Evolutionary conservation across 1,139 yeast species (phyloP).

Genomic region (Hansenula anomala): DNA sequence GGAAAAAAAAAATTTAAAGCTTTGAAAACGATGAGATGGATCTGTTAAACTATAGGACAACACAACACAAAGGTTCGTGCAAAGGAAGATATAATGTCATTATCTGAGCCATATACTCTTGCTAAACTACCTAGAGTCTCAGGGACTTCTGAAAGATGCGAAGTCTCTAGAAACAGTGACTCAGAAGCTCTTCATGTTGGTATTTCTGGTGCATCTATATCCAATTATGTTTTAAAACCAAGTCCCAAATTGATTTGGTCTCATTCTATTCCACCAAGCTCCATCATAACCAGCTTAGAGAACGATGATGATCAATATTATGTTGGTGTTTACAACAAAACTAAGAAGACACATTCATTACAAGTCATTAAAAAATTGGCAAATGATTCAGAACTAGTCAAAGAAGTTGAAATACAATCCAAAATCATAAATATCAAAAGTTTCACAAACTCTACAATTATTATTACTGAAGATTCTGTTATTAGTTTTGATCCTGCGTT

Average conservation of each 20-base stretch:
- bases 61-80: no score
- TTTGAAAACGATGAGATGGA: not conserved
- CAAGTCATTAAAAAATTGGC: slow-evolving; percentile 14
- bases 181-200: slow-evolving; percentile 45
- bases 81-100: slow-evolving; percentile 12
- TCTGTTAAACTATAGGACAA: no score
- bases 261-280: slow-evolving; percentile 61
- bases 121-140: slow-evolving; percentile 22
- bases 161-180: slow-evolving; percentile 9
- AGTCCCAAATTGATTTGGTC: slow-evolving; percentile 79
- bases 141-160: slow-evolving; percentile 10
- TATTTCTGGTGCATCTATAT: slow-evolving; percentile 71
- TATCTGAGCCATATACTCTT: slow-evolving; percentile 18
- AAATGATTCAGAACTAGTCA: slow-evolving; percentile 17
- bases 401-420: slow-evolving; percentile 11
- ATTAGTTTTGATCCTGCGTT: slow-evolving; percentile 10
- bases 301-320: slow-evolving; percentile 6
- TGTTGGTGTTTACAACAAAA: slow-evolving; percentile 36
- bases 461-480: slow-evolving; percentile 1
- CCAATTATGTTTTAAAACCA: slow-evolving; percentile 69
- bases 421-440: slow-evolving; percentile 10
- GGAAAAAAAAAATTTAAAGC: not conserved
- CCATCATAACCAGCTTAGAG: slow-evolving; percentile 31
- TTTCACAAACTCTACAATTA: not conserved
- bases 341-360: slow-evolving; percentile 10